Percentiles rank a stretch among this genome's conserved stretches.
phyloP scores from a whole-genome alignment of 2,329 filamentous ascomycete species.

The Ophiostoma populinum region DNA sequence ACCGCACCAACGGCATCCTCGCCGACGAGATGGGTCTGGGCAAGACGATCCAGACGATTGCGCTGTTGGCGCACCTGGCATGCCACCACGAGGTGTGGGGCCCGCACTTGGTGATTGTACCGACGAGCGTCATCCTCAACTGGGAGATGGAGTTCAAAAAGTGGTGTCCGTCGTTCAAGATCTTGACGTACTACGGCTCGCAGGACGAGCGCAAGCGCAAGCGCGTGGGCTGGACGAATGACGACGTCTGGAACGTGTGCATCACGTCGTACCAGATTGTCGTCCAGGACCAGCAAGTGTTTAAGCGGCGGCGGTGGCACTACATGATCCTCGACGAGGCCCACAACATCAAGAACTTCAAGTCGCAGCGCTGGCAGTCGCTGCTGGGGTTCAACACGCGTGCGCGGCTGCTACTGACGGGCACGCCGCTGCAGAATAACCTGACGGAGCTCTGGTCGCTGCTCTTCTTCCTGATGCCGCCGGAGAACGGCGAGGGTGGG shows the following conservation, averaged over 20 bases:
- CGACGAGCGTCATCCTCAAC: constrained; percentile 95
- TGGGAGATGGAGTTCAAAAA: constrained; percentile 99
- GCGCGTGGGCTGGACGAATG: constrained; percentile 81
- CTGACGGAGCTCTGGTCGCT: constrained; percentile 94
- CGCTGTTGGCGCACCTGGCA: constrained; percentile 79
- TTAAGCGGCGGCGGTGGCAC: constrained; percentile 86
- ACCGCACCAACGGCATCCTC: constrained; percentile 86
- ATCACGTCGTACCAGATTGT: constrained; percentile 97
- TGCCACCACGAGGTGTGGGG: constrained; percentile 87
- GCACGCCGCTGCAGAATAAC: constrained; percentile 93
- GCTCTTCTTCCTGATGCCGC: constrained; percentile 90
- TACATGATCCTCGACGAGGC: constrained; percentile 98
- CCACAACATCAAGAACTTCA: constrained; percentile 99
- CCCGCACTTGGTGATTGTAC: constrained; percentile 86
- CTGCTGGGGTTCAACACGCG: constrained; percentile 86
- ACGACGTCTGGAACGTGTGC: constrained; percentile 90
- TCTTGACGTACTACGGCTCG: constrained; percentile 88
- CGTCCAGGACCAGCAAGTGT: constrained; percentile 81
- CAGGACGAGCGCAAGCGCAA: constrained; percentile 85
- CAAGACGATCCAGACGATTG: constrained; percentile 96
- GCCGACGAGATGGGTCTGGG: constrained; percentile 98
- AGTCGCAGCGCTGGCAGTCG: constrained; percentile 91
- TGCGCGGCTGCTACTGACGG: constrained; percentile 72
- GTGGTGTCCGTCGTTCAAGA: constrained; percentile 95
- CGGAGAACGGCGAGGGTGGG: constrained; percentile 68